A percentile compares a stretch with the other conserved stretches of the same genome.
These are phyloP conservation scores for Sclerotinia sclerotiorum DNA, from an alignment of 2,329 filamentous ascomycete genomes.

Conservation along the genomic window DNA sequence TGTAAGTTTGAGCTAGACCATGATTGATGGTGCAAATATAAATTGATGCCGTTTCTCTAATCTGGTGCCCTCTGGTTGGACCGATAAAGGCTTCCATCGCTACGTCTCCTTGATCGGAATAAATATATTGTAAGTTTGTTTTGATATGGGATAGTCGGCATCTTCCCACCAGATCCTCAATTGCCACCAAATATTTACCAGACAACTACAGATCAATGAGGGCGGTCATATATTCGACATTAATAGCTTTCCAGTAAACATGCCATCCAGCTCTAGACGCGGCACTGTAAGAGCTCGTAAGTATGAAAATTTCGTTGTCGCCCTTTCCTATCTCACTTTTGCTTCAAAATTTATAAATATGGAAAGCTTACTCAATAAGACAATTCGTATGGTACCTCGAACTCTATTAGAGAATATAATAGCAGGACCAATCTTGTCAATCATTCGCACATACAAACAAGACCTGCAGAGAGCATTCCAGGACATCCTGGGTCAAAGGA, in stretches of 20 bases:
- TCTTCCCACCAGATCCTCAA: neutral
- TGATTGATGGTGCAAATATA: neutral
- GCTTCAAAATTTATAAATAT: neutral
- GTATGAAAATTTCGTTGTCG: slow-evolving; percentile 12
- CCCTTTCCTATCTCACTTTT: slow-evolving; percentile 20
- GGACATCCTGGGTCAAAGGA: neutral
- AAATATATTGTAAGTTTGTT: slow-evolving; percentile 4
- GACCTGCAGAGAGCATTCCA: slow-evolving; percentile 6
- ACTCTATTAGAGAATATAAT: slow-evolving; percentile 17
- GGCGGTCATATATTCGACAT: neutral
- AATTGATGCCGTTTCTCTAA: neutral
- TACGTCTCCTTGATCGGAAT: neutral
- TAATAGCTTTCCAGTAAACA: neutral
- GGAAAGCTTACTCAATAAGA: slow-evolving; percentile 23
- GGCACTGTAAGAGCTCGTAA: slow-evolving; percentile 15
- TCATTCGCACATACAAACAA: slow-evolving; percentile 24
- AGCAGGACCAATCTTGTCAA: slow-evolving; percentile 1
- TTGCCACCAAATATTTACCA: neutral
- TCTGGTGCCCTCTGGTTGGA: neutral
- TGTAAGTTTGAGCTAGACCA: neutral
- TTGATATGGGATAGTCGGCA: neutral
- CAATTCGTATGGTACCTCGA: neutral
- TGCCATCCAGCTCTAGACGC: slow-evolving; percentile 11
- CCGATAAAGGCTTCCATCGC: neutral
- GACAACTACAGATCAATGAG: neutral